Evolutionary conservation across 2,329 filamentous ascomycete genomes (phyloP).

Genomic region (Domatiomyces catenatus): DNA sequence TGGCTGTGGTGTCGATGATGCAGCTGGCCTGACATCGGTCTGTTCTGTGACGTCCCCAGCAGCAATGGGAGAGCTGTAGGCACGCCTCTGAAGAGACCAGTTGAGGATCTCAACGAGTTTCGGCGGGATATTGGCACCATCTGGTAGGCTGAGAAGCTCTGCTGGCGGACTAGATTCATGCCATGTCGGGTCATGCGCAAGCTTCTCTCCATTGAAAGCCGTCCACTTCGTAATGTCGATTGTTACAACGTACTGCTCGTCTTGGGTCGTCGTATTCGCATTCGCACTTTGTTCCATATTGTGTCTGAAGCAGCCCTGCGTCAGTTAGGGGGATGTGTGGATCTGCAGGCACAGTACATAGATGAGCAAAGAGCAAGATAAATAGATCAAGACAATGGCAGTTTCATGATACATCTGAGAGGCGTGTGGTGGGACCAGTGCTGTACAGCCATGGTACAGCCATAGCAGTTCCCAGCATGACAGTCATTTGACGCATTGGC

Average conservation of each 20-base stretch:
- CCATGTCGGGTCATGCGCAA: background rate
- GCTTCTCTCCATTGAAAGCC: background rate
- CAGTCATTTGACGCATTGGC: background rate
- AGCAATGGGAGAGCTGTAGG: background rate
- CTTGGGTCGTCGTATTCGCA: background rate
- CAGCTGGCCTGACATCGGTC: background rate
- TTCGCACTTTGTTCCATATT: background rate
- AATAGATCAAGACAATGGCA: background rate
- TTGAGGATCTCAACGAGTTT: slow-evolving; percentile 2
- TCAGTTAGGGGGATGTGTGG: background rate
- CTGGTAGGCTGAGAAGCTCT: background rate
- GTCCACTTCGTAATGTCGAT: background rate
- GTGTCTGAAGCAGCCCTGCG: background rate
- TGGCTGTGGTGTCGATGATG: background rate
- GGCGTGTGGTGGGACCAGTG: background rate
- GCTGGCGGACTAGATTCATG: background rate
- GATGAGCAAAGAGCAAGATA: background rate
- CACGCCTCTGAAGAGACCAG: slow-evolving; percentile 1
- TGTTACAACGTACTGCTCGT: background rate
- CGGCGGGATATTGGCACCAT: background rate
- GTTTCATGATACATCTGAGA: background rate
- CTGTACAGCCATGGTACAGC: background rate
- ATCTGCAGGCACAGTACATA: background rate
- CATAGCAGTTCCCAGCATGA: background rate
- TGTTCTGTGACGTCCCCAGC: background rate